phyloP scores from a whole-genome alignment of 2,329 filamentous ascomycete species.

The Epichloe elymi region DNA sequence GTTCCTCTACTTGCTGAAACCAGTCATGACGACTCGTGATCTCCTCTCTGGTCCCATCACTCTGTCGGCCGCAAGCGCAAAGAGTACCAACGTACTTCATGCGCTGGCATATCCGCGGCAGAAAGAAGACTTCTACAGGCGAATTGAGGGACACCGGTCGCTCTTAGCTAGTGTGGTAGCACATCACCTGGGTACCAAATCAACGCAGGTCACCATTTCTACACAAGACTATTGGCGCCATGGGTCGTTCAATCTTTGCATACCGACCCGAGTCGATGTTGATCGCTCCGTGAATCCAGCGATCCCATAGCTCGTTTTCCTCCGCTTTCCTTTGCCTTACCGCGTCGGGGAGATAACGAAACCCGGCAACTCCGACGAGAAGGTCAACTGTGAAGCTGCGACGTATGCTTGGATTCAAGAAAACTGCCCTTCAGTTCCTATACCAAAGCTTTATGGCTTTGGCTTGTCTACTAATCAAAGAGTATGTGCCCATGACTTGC shows the following conservation, averaged over 20 bases:
- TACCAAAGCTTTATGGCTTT: conserved; percentile 14
- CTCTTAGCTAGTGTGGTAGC: neutral
- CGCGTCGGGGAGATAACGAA: conserved; percentile 21
- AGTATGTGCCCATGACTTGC: conserved; percentile 4
- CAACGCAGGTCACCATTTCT: neutral
- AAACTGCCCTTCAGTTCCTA: conserved; percentile 11
- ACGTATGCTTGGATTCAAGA: conserved; percentile 11
- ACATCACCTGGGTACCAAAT: neutral
- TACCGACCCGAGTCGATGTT: neutral
- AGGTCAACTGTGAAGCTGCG: conserved; percentile 16
- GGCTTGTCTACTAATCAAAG: conserved; percentile 9
- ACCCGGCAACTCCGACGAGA: conserved; percentile 28
- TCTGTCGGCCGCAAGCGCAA: neutral
- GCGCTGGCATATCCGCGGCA: neutral
- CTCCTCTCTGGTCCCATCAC: neutral
- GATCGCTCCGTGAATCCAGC: neutral
- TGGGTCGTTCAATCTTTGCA: neutral
- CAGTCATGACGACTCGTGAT: neutral
- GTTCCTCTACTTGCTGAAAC: too few species aligned
- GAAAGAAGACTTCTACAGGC: neutral
- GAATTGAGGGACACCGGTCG: neutral
- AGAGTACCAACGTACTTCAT: neutral
- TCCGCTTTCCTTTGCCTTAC: conserved; percentile 9
- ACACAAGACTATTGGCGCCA: neutral
- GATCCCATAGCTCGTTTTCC: neutral